These are phyloP conservation scores for Paracorniculantispora psalliotae DNA, from an alignment of 2,329 filamentous ascomycete species.

Conservation along the genomic window DNA sequence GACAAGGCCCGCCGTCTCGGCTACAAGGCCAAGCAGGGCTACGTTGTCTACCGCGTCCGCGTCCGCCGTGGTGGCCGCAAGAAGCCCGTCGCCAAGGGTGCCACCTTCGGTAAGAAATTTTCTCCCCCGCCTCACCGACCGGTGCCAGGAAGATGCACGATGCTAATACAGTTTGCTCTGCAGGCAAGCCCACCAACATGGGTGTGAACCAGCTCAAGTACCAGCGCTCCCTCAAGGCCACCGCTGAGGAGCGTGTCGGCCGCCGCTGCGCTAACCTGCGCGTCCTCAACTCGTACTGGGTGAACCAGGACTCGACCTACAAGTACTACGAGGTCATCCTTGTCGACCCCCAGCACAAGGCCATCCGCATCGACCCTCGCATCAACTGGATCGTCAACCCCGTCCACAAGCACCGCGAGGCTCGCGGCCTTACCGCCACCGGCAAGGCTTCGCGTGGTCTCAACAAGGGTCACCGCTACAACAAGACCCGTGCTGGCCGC, in stretches of 20 bases:
- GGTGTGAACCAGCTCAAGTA: constrained; percentile 99
- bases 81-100: constrained; percentile 93
- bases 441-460: constrained; percentile 99
- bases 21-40: constrained; percentile 99
- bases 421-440: constrained; percentile 92
- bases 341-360: constrained; percentile 99
- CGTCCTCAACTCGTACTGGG: constrained; percentile 99
- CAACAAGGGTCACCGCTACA: constrained; percentile 98
- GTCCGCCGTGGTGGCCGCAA: constrained; percentile 99
- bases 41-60: constrained; percentile 99
- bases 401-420: constrained; percentile 99
- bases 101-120: constrained; percentile 79
- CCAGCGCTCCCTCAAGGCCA: constrained; percentile 96
- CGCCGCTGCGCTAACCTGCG: constrained; percentile 98
- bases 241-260: constrained; percentile 99
- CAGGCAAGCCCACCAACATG: constrained; percentile 99
- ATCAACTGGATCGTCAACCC: constrained; percentile 99
- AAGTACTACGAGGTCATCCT: constrained; percentile 99
- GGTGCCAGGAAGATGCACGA: background rate
- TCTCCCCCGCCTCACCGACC: constrained; percentile 16
- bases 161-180: constrained; percentile 18
- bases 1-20: constrained; percentile 99
- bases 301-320: constrained; percentile 99
- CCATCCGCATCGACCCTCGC: constrained; percentile 96
- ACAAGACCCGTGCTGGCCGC: constrained; percentile 94